phyloP scores from a whole-genome alignment of 257 asterid genomes.

The Euphrasia confusa region DNA sequence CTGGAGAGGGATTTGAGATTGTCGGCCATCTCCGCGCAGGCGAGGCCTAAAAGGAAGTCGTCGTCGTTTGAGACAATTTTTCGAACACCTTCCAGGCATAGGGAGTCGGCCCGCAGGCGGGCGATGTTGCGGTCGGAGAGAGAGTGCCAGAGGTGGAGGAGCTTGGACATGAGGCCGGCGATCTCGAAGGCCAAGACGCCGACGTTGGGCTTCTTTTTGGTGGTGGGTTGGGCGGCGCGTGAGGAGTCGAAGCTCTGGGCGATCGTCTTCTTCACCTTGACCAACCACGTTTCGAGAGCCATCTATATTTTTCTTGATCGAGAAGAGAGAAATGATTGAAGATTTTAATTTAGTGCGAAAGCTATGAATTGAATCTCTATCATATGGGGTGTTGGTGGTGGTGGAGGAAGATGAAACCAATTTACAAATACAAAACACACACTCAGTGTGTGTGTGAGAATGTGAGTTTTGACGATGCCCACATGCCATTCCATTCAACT shows the following conservation, averaged over 20 bases:
- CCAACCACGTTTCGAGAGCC: conserved; percentile 70
- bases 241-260: conserved; percentile 44
- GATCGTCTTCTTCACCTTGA: conserved; percentile 58
- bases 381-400: conserved; percentile 48
- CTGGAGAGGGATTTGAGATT: conserved; percentile 48
- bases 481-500: conserved; percentile 37
- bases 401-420: conserved; percentile 28
- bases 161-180: conserved; percentile 73
- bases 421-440: conserved; percentile 20
- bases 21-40: conserved; percentile 79
- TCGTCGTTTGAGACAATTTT: conserved; percentile 88
- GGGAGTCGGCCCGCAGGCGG: conserved; percentile 53
- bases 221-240: conserved; percentile 35
- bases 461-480: conserved; percentile 25
- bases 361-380: conserved; percentile 22
- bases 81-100: conserved; percentile 77
- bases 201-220: conserved; percentile 57
- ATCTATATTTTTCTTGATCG: conserved; percentile 23
- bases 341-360: conserved; percentile 32
- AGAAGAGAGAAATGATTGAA: conserved; percentile 32
- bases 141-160: conserved; percentile 83
- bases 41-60: conserved; percentile 59
- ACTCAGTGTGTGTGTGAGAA: conserved; percentile 19
- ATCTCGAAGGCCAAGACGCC: conserved; percentile 84
- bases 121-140: conserved; percentile 51